Percentiles rank a stretch among this genome's conserved stretches.
These are phyloP conservation scores for Clonostachys sp. DNA, from an alignment of 2,329 filamentous ascomycete genomes.

Conservation along the genomic window DNA sequence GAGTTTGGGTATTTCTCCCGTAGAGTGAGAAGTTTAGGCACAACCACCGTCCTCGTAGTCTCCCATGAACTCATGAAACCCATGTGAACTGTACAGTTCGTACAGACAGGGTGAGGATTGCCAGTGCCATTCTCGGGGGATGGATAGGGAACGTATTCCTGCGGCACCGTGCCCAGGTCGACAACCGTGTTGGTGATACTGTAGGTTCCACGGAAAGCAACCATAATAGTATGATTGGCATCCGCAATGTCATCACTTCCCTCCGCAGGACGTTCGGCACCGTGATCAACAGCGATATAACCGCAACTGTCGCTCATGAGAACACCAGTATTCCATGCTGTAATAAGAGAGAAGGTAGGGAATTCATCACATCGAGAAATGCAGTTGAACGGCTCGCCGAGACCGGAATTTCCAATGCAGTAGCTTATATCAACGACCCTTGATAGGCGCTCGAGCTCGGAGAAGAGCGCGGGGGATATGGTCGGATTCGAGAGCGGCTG, in stretches of 20 bases:
- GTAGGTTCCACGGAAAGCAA: slow-evolving; percentile 93
- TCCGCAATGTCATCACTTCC: slow-evolving; percentile 3
- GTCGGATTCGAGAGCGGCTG: background rate
- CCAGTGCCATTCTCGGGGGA: slow-evolving; percentile 39
- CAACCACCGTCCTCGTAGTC: slow-evolving; percentile 63
- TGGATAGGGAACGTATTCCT: slow-evolving; percentile 87
- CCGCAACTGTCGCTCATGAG: slow-evolving; percentile 88
- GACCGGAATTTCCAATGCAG: slow-evolving; percentile 81
- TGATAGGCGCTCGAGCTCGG: slow-evolving; percentile 80
- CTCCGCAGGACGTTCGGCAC: slow-evolving; percentile 7
- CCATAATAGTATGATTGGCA: slow-evolving; percentile 51
- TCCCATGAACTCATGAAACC: slow-evolving; percentile 87
- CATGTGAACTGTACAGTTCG: slow-evolving; percentile 86
- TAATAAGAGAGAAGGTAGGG: slow-evolving; percentile 70
- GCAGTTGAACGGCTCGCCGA: slow-evolving; percentile 80
- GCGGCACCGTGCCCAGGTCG: slow-evolving; percentile 84
- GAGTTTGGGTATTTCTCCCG: slow-evolving; percentile 63
- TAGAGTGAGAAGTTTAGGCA: slow-evolving; percentile 61
- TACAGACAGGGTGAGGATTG: slow-evolving; percentile 53
- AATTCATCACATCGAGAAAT: slow-evolving; percentile 83
- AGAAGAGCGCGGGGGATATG: slow-evolving; percentile 52
- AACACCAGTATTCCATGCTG: slow-evolving; percentile 86
- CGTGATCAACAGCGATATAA: slow-evolving; percentile 84
- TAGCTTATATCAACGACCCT: slow-evolving; percentile 92
- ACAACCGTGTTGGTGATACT: slow-evolving; percentile 87